These are phyloP conservation scores for Ogataea siamensis DNA, from an alignment of 805 yeast species.

Conservation along the genomic window DNA sequence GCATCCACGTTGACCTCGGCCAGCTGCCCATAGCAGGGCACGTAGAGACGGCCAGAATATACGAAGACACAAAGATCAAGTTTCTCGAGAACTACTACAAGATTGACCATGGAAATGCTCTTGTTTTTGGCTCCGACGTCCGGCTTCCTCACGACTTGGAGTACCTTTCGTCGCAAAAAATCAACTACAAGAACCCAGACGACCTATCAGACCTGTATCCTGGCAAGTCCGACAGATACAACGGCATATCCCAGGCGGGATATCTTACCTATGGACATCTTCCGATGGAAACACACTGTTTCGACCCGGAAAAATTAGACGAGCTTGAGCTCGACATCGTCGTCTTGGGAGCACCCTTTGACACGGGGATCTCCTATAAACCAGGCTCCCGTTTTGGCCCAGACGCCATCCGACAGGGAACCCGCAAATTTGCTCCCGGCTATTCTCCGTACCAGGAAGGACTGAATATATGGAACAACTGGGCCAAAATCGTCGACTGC, in stretches of 20 bases:
- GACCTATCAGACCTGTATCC: conserved; percentile 23
- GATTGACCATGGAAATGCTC: conserved; percentile 11
- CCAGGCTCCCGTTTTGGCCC: conserved; percentile 62
- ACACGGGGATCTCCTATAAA: conserved; percentile 50
- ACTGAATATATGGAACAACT: conserved; percentile 34
- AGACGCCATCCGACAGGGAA: conserved; percentile 44
- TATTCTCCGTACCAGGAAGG: conserved; percentile 36
- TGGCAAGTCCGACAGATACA: conserved; percentile 23
- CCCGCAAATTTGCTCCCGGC: conserved; percentile 42
- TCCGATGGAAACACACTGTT: conserved; percentile 16
- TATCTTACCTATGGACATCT: conserved; percentile 21
- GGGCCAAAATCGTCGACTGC: conserved; percentile 46
- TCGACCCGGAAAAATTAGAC: conserved; percentile 12
- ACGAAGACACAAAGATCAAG: conserved; percentile 18
- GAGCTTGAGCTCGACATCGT: conserved; percentile 42
- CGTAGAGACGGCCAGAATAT: not conserved
- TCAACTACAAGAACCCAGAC: conserved; percentile 22
- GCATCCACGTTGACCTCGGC: not conserved
- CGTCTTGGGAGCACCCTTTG: conserved; percentile 55
- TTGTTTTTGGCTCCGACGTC: conserved; percentile 11
- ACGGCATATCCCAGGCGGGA: conserved; percentile 23
- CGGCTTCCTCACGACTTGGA: conserved; percentile 13
- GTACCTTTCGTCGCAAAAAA: conserved; percentile 9
- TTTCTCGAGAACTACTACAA: conserved; percentile 23
- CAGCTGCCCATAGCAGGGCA: not conserved